phyloP scores from a whole-genome alignment of 2,329 filamentous ascomycete genomes.

The Claviceps monticola region DNA sequence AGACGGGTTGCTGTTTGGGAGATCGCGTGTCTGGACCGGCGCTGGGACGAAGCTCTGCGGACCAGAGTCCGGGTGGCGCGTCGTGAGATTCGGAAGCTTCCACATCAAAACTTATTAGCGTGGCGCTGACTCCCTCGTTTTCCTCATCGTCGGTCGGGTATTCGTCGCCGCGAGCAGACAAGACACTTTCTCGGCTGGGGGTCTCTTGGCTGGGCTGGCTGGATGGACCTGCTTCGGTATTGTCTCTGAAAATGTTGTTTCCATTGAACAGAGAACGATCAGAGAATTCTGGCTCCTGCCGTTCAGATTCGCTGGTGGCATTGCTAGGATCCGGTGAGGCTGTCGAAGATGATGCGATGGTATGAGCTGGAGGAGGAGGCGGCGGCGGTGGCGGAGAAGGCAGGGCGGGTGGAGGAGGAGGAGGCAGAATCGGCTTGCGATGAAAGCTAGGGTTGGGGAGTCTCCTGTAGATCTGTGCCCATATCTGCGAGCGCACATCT shows the following conservation, averaged over 20 bases:
- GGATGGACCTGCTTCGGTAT: constrained; percentile 18
- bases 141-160: constrained; percentile 44
- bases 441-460: constrained; percentile 26
- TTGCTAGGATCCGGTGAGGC: neutral
- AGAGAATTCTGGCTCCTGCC: neutral
- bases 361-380: constrained; percentile 8
- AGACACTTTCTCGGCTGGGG: constrained; percentile 29
- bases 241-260: constrained; percentile 11
- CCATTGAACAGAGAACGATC: no score
- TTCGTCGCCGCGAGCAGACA: constrained; percentile 36
- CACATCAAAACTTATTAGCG: constrained; percentile 47
- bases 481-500: constrained; percentile 22
- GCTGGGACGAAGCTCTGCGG: constrained; percentile 43
- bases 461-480: constrained; percentile 22
- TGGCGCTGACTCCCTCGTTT: constrained; percentile 38
- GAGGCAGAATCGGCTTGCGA: constrained; percentile 10
- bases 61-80: constrained; percentile 39
- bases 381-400: constrained; percentile 11
- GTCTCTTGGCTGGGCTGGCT: constrained; percentile 18
- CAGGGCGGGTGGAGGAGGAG: neutral
- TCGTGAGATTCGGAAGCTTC: constrained; percentile 41
- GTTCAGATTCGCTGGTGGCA: neutral
- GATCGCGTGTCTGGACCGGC: constrained; percentile 18
- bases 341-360: neutral
- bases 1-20: constrained; percentile 19